phyloP scores from a whole-genome alignment of 257 asterid genomes.

The Solanum piurae region DNA sequence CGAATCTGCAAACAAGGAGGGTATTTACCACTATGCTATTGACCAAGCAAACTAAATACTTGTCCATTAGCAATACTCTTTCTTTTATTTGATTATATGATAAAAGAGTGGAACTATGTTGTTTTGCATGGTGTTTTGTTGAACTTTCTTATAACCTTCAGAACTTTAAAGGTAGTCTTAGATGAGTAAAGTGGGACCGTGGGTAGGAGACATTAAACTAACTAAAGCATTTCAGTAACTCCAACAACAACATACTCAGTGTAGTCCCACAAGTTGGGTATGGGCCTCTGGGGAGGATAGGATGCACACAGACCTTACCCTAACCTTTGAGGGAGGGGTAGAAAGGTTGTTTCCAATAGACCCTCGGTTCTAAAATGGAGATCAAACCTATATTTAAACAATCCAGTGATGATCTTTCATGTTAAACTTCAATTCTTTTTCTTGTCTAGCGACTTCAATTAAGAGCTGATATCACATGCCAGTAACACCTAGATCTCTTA shows the following conservation, averaged over 20 bases:
- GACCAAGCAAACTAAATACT: background rate
- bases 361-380: background rate
- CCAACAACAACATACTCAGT: background rate
- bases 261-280: background rate
- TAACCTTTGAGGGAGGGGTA: background rate
- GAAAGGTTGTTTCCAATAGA: background rate
- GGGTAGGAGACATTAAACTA: background rate
- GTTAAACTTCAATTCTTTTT: background rate
- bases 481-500: background rate
- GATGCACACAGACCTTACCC: background rate
- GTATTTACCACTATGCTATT: background rate
- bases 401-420: background rate
- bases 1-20: background rate
- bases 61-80: background rate
- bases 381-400: background rate
- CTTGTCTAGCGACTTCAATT: background rate
- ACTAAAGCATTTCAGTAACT: background rate
- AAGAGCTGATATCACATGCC: background rate
- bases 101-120: background rate
- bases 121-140: background rate
- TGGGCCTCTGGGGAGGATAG: background rate
- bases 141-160: background rate
- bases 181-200: background rate
- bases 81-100: background rate
- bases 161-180: background rate